Evolutionary conservation across 2,329 filamentous ascomycete genomes (phyloP).

Genomic region (Chaetomium olivaceum): DNA sequence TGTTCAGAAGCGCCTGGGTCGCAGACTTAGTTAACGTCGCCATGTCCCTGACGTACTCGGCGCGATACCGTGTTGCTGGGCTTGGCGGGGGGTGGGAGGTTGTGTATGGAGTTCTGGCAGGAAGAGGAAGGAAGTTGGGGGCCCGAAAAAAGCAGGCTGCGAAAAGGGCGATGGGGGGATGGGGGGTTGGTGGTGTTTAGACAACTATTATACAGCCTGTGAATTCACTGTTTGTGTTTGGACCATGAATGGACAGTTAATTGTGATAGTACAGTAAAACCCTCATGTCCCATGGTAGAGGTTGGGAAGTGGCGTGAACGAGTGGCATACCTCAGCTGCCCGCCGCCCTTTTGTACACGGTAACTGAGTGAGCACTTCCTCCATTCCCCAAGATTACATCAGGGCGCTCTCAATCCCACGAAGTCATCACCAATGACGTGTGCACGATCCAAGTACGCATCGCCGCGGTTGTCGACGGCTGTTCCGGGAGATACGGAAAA

Average conservation of each 20-base stretch:
- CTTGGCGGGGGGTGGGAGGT: background rate
- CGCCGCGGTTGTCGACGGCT: too few relatives aligned
- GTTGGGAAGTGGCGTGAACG: too few relatives aligned
- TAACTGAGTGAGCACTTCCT: too few relatives aligned
- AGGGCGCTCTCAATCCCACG: too few relatives aligned
- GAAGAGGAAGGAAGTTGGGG: constrained; percentile 2
- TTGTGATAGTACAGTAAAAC: too few relatives aligned
- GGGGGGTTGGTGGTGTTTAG: constrained; percentile 3
- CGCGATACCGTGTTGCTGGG: background rate
- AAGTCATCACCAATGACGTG: too few relatives aligned
- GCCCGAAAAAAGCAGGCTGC: constrained; percentile 10
- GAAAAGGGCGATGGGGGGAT: background rate
- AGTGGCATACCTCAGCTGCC: too few relatives aligned
- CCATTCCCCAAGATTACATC: too few relatives aligned
- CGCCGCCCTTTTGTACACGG: too few relatives aligned
- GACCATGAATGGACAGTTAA: background rate
- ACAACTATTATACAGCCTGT: constrained; percentile 13
- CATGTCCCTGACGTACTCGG: background rate
- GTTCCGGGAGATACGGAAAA: too few relatives aligned
- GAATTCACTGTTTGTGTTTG: constrained; percentile 9
- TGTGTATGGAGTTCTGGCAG: background rate
- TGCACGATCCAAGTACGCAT: too few relatives aligned
- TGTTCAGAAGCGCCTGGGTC: background rate
- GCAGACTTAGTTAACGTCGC: background rate
- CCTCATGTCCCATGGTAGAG: too few relatives aligned